Percentiles rank a stretch among this genome's conserved stretches.
Conservation (phyloP, 1,284 basidiomycete genomes). For the Paramarasmius palmivorus region DNA sequence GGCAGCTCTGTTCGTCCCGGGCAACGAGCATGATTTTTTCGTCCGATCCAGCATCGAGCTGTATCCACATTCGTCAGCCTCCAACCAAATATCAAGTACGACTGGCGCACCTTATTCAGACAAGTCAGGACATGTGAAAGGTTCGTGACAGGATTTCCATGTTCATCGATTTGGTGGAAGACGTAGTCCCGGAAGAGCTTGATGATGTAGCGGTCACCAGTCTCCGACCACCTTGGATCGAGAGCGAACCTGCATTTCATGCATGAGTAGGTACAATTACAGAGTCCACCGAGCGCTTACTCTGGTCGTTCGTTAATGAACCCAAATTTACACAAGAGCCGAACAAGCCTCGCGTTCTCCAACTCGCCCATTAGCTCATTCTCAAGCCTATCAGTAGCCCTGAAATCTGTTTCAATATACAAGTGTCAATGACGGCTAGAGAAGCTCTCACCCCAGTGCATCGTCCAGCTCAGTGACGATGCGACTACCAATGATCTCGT, state of each 20-base stretch:
- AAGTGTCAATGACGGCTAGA: neutral
- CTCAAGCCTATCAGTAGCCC: conserved; percentile 83
- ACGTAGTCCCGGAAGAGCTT: conserved; percentile 99
- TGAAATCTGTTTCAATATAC: conserved; percentile 26
- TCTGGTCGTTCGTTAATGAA: conserved; percentile 99
- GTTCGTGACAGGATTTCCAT: conserved; percentile 89
- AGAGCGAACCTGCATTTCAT: conserved; percentile 75
- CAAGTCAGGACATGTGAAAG: conserved; percentile 89
- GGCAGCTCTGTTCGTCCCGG: conserved; percentile 92
- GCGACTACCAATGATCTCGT: conserved; percentile 77
- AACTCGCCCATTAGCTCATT: conserved; percentile 86
- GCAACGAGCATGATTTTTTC: conserved; percentile 95
- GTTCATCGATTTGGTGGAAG: conserved; percentile 95
- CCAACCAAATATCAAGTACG: conserved; percentile 1
- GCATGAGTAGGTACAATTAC: conserved; percentile 5
- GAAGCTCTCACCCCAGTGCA: conserved; percentile 62
- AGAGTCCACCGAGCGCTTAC: conserved; percentile 43
- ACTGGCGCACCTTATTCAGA: conserved; percentile 76
- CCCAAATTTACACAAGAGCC: conserved; percentile 91
- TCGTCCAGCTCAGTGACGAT: conserved; percentile 85
- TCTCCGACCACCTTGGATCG: conserved; percentile 96
- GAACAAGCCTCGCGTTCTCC: conserved; percentile 95
- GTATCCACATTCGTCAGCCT: neutral
- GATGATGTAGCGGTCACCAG: conserved; percentile 96
- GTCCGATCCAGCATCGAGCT: conserved; percentile 92